Conservation (phyloP, 495 filamentous ascomycete species). For the Aspergillus coremiiformis region DNA sequence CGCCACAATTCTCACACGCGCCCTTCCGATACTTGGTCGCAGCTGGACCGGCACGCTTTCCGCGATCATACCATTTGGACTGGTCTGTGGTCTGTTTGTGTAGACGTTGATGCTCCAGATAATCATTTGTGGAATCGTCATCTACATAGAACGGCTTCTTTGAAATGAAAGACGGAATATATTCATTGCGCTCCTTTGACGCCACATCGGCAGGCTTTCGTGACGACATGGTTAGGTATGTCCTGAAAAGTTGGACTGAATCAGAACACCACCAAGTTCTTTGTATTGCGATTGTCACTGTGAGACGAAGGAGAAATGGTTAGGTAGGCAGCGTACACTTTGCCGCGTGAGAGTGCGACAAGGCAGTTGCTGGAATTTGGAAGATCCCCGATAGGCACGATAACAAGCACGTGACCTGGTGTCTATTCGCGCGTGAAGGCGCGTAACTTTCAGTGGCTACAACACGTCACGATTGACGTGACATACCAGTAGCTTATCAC, state of each 20-base stretch:
- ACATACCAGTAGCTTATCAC: neutral
- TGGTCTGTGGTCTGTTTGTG: slow-evolving; percentile 56
- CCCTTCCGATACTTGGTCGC: slow-evolving; percentile 97
- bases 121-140: slow-evolving; percentile 74
- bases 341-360: neutral
- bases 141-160: slow-evolving; percentile 96
- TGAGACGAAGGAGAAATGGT: neutral
- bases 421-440: slow-evolving; percentile 22
- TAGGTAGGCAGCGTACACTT: neutral
- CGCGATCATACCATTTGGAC: slow-evolving; percentile 85
- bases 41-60: slow-evolving; percentile 68
- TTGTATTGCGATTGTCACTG: neutral
- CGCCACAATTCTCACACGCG: slow-evolving; percentile 96
- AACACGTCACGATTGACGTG: slow-evolving; percentile 9
- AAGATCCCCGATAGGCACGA: slow-evolving; percentile 3
- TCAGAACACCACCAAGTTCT: neutral
- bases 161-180: slow-evolving; percentile 96
- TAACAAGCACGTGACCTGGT: slow-evolving; percentile 26
- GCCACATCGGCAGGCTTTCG: slow-evolving; percentile 45
- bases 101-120: slow-evolving; percentile 94
- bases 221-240: slow-evolving; percentile 36
- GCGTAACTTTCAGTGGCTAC: slow-evolving; percentile 9
- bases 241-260: neutral
- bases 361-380: neutral
- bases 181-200: slow-evolving; percentile 85